phyloP scores from a whole-genome alignment of 2,329 filamentous ascomycete genomes.

The Colletotrichum echinochloae region DNA sequence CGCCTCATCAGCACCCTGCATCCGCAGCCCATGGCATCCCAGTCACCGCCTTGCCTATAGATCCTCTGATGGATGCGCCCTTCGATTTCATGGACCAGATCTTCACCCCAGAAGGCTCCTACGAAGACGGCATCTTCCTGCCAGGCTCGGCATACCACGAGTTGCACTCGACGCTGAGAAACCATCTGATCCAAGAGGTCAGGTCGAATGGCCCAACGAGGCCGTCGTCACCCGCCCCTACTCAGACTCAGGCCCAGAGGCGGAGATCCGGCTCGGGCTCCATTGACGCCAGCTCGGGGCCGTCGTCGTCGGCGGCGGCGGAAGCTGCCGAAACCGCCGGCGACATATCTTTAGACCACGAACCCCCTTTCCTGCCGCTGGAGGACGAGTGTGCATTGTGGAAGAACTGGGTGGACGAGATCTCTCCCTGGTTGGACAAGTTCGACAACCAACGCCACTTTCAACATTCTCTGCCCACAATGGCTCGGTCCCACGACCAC shows the following conservation, averaged over 20 bases:
- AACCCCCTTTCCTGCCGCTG: slow-evolving; percentile 40
- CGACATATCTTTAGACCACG: slow-evolving; percentile 36
- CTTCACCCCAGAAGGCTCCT: slow-evolving; percentile 49
- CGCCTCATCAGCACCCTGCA: background rate
- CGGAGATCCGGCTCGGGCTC: slow-evolving; percentile 4
- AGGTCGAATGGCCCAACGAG: slow-evolving; percentile 53
- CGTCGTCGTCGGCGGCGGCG: slow-evolving; percentile 22
- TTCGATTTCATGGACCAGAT: slow-evolving; percentile 44
- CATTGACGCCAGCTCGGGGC: slow-evolving; percentile 16
- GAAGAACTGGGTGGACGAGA: slow-evolving; percentile 57
- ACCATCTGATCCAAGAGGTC: slow-evolving; percentile 58
- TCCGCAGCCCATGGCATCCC: slow-evolving; percentile 16
- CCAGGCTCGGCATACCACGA: slow-evolving; percentile 61
- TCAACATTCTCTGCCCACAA: slow-evolving; percentile 61
- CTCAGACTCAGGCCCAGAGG: slow-evolving; percentile 18
- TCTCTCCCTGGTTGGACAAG: slow-evolving; percentile 65
- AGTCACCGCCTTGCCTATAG: slow-evolving; percentile 27
- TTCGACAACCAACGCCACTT: slow-evolving; percentile 67
- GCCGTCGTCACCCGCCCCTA: slow-evolving; percentile 26
- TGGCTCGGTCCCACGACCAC: slow-evolving; percentile 61
- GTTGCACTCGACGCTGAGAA: slow-evolving; percentile 58
- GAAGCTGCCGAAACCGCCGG: slow-evolving; percentile 9
- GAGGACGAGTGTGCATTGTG: slow-evolving; percentile 52
- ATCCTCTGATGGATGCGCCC: slow-evolving; percentile 31
- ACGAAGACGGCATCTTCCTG: slow-evolving; percentile 58